These are phyloP conservation scores for Cyberlindnera subsufficiens DNA, from an alignment of 805 yeast genomes.

Conservation along the genomic window DNA sequence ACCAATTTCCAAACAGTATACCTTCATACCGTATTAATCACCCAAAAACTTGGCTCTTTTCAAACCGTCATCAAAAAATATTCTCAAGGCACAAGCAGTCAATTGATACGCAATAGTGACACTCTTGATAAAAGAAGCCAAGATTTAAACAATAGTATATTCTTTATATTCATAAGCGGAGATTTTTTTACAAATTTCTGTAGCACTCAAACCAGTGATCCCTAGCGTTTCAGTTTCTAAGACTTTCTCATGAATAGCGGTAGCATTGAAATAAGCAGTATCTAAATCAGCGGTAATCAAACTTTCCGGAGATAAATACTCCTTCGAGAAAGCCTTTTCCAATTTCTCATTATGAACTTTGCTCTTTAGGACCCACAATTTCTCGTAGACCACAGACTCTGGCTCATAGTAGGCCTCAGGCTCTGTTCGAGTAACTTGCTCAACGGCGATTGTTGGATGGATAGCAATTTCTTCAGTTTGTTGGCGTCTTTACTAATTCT, in stretches of 20 bases:
- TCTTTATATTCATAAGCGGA: too few species aligned
- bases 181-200: not conserved
- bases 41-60: conserved; percentile 50
- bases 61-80: conserved; percentile 51
- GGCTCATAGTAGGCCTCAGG: conserved; percentile 1
- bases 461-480: too few species aligned
- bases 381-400: conserved; percentile 7
- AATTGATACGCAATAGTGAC: conserved; percentile 54
- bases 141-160: conserved; percentile 6
- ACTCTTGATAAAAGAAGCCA: conserved; percentile 43
- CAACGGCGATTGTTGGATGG: conserved; percentile 1
- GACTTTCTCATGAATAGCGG: conserved; percentile 9
- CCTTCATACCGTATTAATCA: conserved; percentile 40
- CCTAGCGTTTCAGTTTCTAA: conserved; percentile 3
- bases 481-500: too few species aligned
- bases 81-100: conserved; percentile 27
- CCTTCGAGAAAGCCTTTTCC: conserved; percentile 3
- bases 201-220: too few species aligned
- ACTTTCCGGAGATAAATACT: conserved; percentile 6
- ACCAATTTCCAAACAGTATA: conserved; percentile 46
- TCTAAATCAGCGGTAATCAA: conserved; percentile 14
- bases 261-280: conserved; percentile 13
- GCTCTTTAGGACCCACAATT: conserved; percentile 16
- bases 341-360: conserved; percentile 12
- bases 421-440: conserved; percentile 7